Evolutionary conservation across 345 rosid genomes (phyloP), one percentile per base, ranked within the genome.

Genomic region (Syzygium aromaticum): DNA sequence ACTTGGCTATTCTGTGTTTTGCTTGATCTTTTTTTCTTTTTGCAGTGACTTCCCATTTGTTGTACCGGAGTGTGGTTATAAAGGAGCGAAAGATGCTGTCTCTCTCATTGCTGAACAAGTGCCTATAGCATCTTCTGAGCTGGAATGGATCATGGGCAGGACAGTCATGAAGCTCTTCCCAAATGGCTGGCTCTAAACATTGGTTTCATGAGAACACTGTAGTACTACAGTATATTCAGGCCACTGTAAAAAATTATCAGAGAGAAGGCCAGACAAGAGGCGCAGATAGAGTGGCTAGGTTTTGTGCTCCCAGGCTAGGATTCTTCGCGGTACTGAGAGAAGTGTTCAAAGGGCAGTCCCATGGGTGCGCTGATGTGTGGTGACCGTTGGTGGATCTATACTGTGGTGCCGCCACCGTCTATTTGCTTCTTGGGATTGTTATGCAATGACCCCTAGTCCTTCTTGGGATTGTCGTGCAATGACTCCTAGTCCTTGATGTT

Each of bases 31-130:
- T 40, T 22, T n/a, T 1, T 4, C 19, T 38, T 38, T 25, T 87
- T 91, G 88, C 95, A 97, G 98, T 57, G 98, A 97, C 89, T 96
- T 97, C 91, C 99, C 99, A 21, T 96, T 84, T 86, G 95, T 95
- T 17, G 97, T 95, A 57, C 94, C 95, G 12, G 98, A 96, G 91
- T 95, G 98, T 51, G 98, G 99, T 64, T 95, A 97, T 78, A 89
- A 90, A 87, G 95, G 92, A 88, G 97, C 92, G 85, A 96, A 90
- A 91, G 98, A 95, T 88, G 98, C 98, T 53, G 95, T 88, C 13
- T 84, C 88, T 77, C 88, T 88, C 38, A 87, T 94, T 28, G 95
- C 93, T 22, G 90, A 91, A 84, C 86, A 93, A 92, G 93, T 90
- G 80, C 88, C 90, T n/a, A 88, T 94, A 88, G 90, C 98, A 59